Conservation (phyloP, 306 rosid species). For the Mimosa pudica region DNA sequence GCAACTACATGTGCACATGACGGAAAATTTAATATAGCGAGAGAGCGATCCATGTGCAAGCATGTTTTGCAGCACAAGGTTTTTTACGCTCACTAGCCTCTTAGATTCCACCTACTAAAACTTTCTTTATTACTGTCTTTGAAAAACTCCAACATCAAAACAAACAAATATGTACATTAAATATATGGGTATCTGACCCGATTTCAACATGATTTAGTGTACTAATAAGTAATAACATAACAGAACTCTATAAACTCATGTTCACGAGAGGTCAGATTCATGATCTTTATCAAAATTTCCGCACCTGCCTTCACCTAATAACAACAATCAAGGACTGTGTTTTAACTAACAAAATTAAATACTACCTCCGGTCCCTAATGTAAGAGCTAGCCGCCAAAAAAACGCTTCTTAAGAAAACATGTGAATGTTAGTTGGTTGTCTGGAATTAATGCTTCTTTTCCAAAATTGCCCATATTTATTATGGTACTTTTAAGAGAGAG, state of each 20-base stretch:
- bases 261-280: neutral
- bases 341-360: neutral
- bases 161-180: neutral
- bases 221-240: neutral
- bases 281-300: neutral
- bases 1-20: neutral
- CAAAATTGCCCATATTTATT: no score
- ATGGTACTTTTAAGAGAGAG: no score
- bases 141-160: neutral
- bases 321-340: slow-evolving; percentile 7
- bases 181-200: neutral
- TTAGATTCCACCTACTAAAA: slow-evolving; percentile 17
- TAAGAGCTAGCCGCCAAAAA: no score
- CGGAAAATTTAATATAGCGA: slow-evolving; percentile 20
- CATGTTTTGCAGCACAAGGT: slow-evolving; percentile 16
- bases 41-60: slow-evolving; percentile 44
- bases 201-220: neutral
- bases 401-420: no score
- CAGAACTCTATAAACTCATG: neutral
- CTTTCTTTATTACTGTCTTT: neutral
- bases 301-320: slow-evolving; percentile 11
- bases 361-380: no score
- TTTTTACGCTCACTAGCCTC: slow-evolving; percentile 3
- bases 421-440: no score
- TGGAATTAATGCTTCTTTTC: no score